Evolutionary conservation across 2,329 filamentous ascomycete genomes (phyloP), one percentile per base, ranked within the genome.

Genomic region (Peltaster fructicola): DNA sequence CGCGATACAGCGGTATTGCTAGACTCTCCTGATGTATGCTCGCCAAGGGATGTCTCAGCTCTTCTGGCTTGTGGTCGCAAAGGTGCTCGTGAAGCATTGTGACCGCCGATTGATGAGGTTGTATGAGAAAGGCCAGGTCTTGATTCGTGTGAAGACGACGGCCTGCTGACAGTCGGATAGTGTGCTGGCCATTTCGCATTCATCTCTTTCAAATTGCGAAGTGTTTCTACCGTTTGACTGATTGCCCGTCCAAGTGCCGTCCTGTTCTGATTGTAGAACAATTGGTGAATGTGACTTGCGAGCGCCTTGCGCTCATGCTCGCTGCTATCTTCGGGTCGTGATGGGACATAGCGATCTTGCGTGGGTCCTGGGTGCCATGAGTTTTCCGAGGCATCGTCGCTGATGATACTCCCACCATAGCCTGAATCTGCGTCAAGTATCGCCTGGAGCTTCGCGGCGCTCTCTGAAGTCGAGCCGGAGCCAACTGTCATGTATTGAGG

Each of bases 191-290:
- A 95, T 44, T 73, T 68, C 8, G 74, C 59, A 44, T 98, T 98
- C 65, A 80, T 88, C 34, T 84, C 66, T 51, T 91, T 84, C 29
- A 98, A 64, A 31, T 69, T 70, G 48, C 76, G 74, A 36, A 98
- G 56, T 2, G 81, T 69, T 31, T 93, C 81, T 30, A 93, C 69
- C 6, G 84, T 85, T 38, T 73, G 70, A 43, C 73, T 78, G 45
- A 98, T 93, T 8, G 82, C 77, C 31, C 84, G 75, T 20, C 71
- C 80, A n/a, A 98, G 68, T 15, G 78, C 71, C 5, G 73, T 78
- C 30, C 84, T 73, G 49, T 95, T 92, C 43, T 81, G 71, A 51
- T 95, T 95, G 56, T 92, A 93, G 62, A 79, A 80, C 36, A 95
- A 65, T 55, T 95, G 88, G 45, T 91, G 76, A 23, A 93, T 71